Conservation (phyloP, 2,329 filamentous ascomycete species). For the Trichoderma koningiopsis region DNA sequence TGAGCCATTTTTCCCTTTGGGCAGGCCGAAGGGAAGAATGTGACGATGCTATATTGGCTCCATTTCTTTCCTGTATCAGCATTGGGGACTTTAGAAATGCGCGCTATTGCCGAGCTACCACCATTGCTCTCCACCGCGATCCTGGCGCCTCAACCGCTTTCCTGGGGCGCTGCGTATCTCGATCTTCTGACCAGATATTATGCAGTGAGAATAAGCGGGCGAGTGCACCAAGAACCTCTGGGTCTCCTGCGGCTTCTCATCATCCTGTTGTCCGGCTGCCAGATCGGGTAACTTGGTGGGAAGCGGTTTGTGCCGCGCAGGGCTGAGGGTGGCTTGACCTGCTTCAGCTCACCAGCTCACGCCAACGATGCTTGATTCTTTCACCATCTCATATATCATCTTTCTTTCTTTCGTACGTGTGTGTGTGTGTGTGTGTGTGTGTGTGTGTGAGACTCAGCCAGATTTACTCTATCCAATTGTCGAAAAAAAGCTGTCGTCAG, state of each 20-base stretch:
- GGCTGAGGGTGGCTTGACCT: constrained; percentile 16
- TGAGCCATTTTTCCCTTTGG: constrained; percentile 22
- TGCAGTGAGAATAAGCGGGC: constrained; percentile 19
- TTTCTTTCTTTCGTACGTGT: not conserved
- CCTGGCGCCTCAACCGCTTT: constrained; percentile 22
- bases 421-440: not conserved
- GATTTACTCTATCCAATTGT: not conserved
- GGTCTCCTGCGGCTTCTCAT: constrained; percentile 1
- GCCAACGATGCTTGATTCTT: not conserved
- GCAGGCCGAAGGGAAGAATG: constrained; percentile 14
- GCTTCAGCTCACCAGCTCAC: constrained; percentile 7
- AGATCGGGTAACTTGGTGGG: constrained; percentile 5
- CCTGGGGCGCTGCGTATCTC: constrained; percentile 22
- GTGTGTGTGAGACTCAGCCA: not conserved
- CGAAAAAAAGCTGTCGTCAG: constrained; percentile 5
- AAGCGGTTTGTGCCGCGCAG: constrained; percentile 7
- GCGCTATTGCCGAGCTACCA: constrained; percentile 13
- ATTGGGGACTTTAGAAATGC: not conserved
- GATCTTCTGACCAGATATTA: constrained; percentile 24
- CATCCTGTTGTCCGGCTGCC: constrained; percentile 17
- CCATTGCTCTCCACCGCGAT: not conserved
- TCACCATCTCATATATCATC: constrained; percentile 21
- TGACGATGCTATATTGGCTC: constrained; percentile 22
- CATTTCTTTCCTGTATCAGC: constrained; percentile 10
- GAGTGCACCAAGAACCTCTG: constrained; percentile 11